Conservation (phyloP, 2,329 filamentous ascomycete species). For the Colletotrichum caudatum region DNA sequence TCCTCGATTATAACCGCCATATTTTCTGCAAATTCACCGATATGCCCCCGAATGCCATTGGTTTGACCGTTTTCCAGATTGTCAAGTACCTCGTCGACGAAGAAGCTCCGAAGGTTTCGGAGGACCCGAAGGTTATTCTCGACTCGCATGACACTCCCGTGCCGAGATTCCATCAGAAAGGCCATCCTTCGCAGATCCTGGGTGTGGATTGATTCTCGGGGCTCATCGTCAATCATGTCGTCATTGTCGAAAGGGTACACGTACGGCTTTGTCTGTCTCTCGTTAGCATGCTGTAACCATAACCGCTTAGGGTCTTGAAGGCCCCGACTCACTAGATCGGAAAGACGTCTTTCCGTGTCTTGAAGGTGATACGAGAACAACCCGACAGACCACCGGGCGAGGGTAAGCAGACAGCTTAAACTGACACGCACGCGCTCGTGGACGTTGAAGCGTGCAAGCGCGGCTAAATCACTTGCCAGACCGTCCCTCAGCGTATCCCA, state of each 20-base stretch:
- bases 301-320: background rate
- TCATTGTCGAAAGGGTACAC: constrained; percentile 23
- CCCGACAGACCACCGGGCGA: constrained; percentile 22
- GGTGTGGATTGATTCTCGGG: constrained; percentile 22
- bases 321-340: constrained; percentile 22
- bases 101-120: constrained; percentile 20
- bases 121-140: constrained; percentile 31
- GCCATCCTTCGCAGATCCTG: constrained; percentile 29
- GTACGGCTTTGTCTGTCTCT: constrained; percentile 12
- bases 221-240: background rate
- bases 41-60: constrained; percentile 9
- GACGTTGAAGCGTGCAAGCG: background rate
- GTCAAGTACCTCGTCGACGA: constrained; percentile 5
- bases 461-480: background rate
- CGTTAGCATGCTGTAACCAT: background rate
- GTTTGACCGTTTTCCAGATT: background rate
- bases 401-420: constrained; percentile 13
- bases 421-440: constrained; percentile 21
- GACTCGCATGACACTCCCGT: constrained; percentile 15
- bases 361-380: constrained; percentile 25
- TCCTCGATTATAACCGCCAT: constrained; percentile 11
- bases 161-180: constrained; percentile 28
- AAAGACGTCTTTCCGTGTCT: constrained; percentile 27
- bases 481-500: constrained; percentile 22
- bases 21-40: constrained; percentile 11